Base-by-base conservation (phyloP, 495 filamentous ascomycete species). In the Pyrenula aspistea region DNA sequence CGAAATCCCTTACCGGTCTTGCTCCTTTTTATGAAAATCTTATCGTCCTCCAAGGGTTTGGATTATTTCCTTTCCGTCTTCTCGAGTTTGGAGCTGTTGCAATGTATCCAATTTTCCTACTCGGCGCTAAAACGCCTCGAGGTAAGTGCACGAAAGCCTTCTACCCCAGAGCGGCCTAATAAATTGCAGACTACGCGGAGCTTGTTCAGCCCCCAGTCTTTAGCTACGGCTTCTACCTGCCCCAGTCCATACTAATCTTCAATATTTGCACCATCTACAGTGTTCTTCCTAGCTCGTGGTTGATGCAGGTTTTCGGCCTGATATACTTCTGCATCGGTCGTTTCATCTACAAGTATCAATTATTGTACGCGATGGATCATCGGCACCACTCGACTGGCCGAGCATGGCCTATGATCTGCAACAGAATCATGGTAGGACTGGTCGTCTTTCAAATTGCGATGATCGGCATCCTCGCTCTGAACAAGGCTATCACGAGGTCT, bases 281-380 rank as follows among this genome's bases (percentile, higher is more conserved):
- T 63, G 84, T 95, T 15, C 83, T 97, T 19, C 88, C 86, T 0
- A 79, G 81, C 55, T 92, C 91, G 0, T 93, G 83, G 75, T 72
- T 87, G 51, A 86, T 96, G 19, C 81, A 95, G 19, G 74, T 87
- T 22, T 86, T 93, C 53, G 94, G 94, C 8, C 72, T 95, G 51
- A 69, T 87, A 11, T 99, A 96, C 68, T 99, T 97, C 63, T 72
- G 81, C 12, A 77, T 96, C 48, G 94, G 94, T 23, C 85, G 88
- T 62, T 95, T 92, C 64, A 91, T 90, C 24, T 95, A 97, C 79
- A 99, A 99, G 67, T 97, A 97, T 65, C 94, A 97, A 70, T 77
- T 99, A 3, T 75, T 99, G 2, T 99, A 97, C 68, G 89, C 94
- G 10, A 97, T 99, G 94, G 91, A 97, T 66, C 91, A 97, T 64